Conservation (phyloP, 768 basidiomycete genomes). For the Mycena alexandri region DNA sequence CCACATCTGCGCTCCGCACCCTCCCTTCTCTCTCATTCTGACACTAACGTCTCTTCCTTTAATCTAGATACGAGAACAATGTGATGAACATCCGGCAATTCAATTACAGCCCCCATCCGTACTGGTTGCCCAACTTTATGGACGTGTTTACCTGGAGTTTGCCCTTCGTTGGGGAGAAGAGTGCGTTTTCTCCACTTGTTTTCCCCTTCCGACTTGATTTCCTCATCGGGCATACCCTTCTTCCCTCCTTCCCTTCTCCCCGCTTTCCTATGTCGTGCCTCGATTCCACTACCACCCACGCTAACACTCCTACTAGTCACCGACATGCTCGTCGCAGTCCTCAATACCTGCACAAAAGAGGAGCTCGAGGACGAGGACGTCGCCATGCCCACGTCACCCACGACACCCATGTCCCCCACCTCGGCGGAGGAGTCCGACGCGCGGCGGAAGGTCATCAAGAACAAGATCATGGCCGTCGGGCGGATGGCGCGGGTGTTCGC, state of each 20-base stretch:
- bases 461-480: conserved; percentile 98
- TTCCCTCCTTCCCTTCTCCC: neutral
- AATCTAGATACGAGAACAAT: conserved; percentile 92
- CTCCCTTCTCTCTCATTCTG: too few species aligned
- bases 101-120: conserved; percentile 94
- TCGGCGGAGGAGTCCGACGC: conserved; percentile 67
- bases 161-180: conserved; percentile 98
- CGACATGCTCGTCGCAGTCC: conserved; percentile 97
- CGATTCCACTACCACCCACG: too few species aligned
- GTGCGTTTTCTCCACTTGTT: conserved; percentile 65
- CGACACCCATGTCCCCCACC: conserved; percentile 47
- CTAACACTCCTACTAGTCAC: conserved; percentile 80
- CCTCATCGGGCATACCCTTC: neutral
- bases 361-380: conserved; percentile 88
- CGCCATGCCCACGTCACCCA: conserved; percentile 52
- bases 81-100: conserved; percentile 99
- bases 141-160: conserved; percentile 99
- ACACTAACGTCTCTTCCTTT: too few species aligned
- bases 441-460: conserved; percentile 93
- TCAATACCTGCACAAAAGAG: conserved; percentile 96
- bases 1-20: too few species aligned
- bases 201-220: conserved; percentile 14
- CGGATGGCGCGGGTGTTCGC: conserved; percentile 98
- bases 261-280: too few species aligned
- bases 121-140: conserved; percentile 99